Base-by-base conservation (phyloP, 2,329 filamentous ascomycete genomes). In the Ophiostoma populinum region DNA sequence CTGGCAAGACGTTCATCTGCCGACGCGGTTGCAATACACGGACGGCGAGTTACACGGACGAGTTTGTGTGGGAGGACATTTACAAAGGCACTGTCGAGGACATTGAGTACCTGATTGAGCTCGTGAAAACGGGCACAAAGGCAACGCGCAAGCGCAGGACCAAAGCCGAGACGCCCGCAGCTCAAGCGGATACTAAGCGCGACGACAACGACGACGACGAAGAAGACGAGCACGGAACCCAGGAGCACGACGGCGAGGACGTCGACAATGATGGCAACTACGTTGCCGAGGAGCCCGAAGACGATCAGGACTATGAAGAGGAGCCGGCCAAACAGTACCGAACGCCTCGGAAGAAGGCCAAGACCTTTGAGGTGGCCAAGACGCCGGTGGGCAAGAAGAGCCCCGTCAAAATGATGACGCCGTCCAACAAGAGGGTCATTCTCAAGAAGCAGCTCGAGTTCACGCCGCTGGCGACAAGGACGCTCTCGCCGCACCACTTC, bases 371-470 rank as follows among this genome's bases (percentile, higher is more conserved):
- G 11, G 50, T 46, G 46, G 57, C 45, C 38, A 57, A 42, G 39
- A 77, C 72, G 3, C 72, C 73, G 2, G 60, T 45, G 74, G 74
- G 51, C 65, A 55, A 42, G 60, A 60, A 29, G 55, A 58, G 15
- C 51, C 59, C 58, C 31, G 54, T 60, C 17, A 57, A 58, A 12
- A 52, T 55, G 18, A 46, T 49, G 20, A 62, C 59, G 8, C 59
- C 59, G 4, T 51, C 59, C 0, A 57, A 57, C 39, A 56, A 58
- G 34, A 58, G 54, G 53, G 74, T 83, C 25, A 57, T 80, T 25
- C 60, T 87, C 27, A 92, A 92, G 52, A 93, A 86, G 49, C 79
- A 82, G 5, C 69, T 98, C 24, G 86, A 94, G 50, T 95, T 95
- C 49, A 98, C 90, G 0, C 90, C 90, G 0, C 61, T 98, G n/a